Conservation (phyloP, 148 eudicot species). For the Arctostaphylos glauca region DNA sequence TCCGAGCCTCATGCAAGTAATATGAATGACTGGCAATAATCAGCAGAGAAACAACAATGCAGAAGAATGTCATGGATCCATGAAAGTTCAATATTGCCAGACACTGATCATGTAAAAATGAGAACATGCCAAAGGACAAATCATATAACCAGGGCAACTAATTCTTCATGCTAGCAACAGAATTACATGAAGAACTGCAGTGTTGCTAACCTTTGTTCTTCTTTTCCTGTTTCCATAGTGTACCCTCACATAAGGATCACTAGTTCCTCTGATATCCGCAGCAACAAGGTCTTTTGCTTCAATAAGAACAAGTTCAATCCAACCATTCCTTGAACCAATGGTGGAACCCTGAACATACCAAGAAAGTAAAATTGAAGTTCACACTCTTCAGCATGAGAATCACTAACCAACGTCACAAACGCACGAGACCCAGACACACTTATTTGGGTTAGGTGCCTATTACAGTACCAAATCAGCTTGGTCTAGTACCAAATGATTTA, state of each 20-base stretch:
- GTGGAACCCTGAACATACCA: conserved; percentile 40
- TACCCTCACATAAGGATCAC: conserved; percentile 92
- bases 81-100: not conserved
- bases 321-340: conserved; percentile 38
- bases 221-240: conserved; percentile 79
- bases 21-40: not conserved
- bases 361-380: not conserved
- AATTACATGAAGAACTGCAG: not conserved
- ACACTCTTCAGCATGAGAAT: not conserved
- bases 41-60: not conserved
- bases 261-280: conserved; percentile 94
- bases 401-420: not conserved
- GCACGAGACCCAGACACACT: not conserved
- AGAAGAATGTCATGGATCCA: not conserved
- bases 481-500: not conserved
- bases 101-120: not conserved
- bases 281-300: conserved; percentile 91
- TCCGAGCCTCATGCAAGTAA: not conserved
- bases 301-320: conserved; percentile 73
- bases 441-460: no score
- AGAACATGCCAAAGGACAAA: conserved; percentile 5
- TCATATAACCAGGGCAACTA: not conserved
- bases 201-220: conserved; percentile 65
- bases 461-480: not conserved
- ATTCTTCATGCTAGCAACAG: not conserved